phyloP scores from a whole-genome alignment of 2,329 filamentous ascomycete genomes.

The Phialemonium atrogriseum region DNA sequence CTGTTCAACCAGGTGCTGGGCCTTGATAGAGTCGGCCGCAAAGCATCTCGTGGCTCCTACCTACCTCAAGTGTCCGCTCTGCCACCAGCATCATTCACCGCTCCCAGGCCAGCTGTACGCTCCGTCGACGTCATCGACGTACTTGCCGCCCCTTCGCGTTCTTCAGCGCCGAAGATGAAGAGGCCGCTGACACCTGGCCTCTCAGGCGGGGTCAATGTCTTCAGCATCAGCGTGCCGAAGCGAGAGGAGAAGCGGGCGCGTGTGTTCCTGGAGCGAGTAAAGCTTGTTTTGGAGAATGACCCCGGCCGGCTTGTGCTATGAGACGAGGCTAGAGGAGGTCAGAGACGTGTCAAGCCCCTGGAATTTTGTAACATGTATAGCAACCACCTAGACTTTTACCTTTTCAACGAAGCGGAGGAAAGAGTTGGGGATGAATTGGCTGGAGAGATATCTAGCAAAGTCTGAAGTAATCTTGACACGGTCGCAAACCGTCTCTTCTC shows the following conservation, averaged over 20 bases:
- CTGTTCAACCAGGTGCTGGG: slow-evolving; percentile 87
- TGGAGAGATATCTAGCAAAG: too few relatives aligned
- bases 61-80: slow-evolving; percentile 61
- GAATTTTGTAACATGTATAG: slow-evolving; percentile 3
- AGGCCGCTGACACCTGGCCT: slow-evolving; percentile 33
- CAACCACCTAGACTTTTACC: slow-evolving; percentile 1
- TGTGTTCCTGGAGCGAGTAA: slow-evolving; percentile 79
- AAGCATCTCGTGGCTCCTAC: slow-evolving; percentile 55
- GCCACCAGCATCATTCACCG: slow-evolving; percentile 27
- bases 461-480: too few relatives aligned
- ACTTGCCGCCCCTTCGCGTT: slow-evolving; percentile 39
- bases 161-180: slow-evolving; percentile 15
- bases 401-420: slow-evolving; percentile 1
- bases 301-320: slow-evolving; percentile 65
- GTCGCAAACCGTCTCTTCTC: too few relatives aligned
- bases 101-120: slow-evolving; percentile 28
- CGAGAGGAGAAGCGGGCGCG: slow-evolving; percentile 75
- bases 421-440: too few relatives aligned
- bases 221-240: slow-evolving; percentile 71
- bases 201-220: slow-evolving; percentile 60
- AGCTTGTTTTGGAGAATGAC: slow-evolving; percentile 72
- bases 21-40: slow-evolving; percentile 37
- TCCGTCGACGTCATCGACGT: slow-evolving; percentile 77
- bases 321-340: slow-evolving; percentile 13
- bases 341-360: too few relatives aligned